Conservation (phyloP, 2,329 filamentous ascomycete species). For the Penicillium sumatraense region DNA sequence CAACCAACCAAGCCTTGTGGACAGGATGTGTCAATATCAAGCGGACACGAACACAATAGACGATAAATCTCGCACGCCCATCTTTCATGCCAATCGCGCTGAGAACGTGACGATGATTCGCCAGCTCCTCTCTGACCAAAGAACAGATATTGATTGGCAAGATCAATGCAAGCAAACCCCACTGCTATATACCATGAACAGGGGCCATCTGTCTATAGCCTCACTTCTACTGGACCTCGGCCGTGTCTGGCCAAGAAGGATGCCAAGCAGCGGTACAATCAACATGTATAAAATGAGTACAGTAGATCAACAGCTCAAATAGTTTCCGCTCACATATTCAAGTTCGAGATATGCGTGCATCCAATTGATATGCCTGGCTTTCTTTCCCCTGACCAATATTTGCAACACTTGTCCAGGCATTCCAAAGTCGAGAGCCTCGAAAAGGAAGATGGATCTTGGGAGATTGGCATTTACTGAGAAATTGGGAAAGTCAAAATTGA, state of each 20-base stretch:
- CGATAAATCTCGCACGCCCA: constrained; percentile 5
- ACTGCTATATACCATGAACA: constrained; percentile 6
- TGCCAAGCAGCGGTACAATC: neutral
- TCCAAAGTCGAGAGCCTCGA: neutral
- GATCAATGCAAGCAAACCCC: constrained; percentile 1
- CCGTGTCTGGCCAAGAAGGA: constrained; percentile 2
- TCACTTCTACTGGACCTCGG: constrained; percentile 6
- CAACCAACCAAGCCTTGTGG: neutral
- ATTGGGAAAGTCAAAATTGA: neutral
- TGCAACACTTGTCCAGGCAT: neutral
- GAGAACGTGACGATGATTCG: constrained; percentile 5
- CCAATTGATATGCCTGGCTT: too few species aligned
- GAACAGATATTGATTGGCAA: constrained; percentile 2
- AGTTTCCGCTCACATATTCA: neutral
- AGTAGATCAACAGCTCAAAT: neutral
- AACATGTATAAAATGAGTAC: neutral
- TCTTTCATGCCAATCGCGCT: constrained; percentile 4
- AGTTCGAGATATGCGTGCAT: neutral
- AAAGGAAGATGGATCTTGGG: neutral
- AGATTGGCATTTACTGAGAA: neutral
- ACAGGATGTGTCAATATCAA: constrained; percentile 1
- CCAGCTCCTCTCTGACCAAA: neutral
- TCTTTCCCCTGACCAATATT: too few species aligned
- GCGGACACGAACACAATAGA: constrained; percentile 6
- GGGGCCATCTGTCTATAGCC: neutral